phyloP scores from a whole-genome alignment of 495 filamentous ascomycete genomes.

The Neurospora sp. region DNA sequence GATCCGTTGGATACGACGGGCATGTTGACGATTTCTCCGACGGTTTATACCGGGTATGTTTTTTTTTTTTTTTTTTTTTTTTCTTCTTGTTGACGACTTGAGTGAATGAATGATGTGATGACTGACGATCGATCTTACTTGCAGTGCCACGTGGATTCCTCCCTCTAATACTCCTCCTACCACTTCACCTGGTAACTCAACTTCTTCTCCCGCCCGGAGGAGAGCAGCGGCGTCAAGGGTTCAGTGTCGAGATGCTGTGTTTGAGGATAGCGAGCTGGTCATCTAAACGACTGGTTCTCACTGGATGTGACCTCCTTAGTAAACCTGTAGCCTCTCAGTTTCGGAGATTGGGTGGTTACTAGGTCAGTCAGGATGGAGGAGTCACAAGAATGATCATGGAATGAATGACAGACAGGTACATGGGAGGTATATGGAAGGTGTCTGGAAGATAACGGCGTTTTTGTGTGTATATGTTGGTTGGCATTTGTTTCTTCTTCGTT shows the following conservation, averaged over 20 bases:
- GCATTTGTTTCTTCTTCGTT: background rate
- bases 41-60: conserved; percentile 30
- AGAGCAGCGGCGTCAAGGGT: background rate
- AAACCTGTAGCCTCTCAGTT: background rate
- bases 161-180: background rate
- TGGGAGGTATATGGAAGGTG: background rate
- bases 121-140: background rate
- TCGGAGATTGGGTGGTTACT: background rate
- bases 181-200: background rate
- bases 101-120: background rate
- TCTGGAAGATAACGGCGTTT: background rate
- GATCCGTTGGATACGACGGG: conserved; percentile 54
- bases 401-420: background rate
- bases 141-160: background rate
- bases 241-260: background rate
- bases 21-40: conserved; percentile 30
- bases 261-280: background rate
- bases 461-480: background rate
- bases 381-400: background rate
- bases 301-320: background rate
- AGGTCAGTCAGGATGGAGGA: background rate
- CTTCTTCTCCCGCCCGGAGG: background rate
- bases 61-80: background rate
- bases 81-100: background rate
- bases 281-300: background rate